A percentile compares a stretch with the other conserved stretches of the same genome.
phyloP scores from a whole-genome alignment of 768 basidiomycete genomes.

The Tricholoma matsutake region DNA sequence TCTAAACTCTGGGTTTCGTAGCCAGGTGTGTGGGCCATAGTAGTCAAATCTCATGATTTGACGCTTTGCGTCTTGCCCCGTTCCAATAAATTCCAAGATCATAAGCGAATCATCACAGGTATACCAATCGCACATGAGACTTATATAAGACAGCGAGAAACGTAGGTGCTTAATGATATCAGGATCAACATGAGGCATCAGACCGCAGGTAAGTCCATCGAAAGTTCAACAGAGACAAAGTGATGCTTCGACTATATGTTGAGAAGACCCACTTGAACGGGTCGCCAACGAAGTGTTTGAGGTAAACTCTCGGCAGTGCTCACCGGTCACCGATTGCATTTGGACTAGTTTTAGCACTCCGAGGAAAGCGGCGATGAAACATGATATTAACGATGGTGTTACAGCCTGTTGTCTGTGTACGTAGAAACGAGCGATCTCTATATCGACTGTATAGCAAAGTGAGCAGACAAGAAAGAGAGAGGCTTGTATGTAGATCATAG shows the following conservation, averaged over 20 bases:
- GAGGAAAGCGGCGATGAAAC: not conserved
- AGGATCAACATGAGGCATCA: constrained; percentile 14
- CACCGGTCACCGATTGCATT: not conserved
- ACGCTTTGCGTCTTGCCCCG: not conserved
- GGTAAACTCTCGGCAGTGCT: not conserved
- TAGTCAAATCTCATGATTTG: not conserved
- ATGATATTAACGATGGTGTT: not conserved
- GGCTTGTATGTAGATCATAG: constrained; percentile 4
- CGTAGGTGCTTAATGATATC: not conserved
- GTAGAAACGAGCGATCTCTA: not conserved
- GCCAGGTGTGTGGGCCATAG: not conserved
- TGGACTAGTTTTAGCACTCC: not conserved
- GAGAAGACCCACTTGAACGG: not conserved
- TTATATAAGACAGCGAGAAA: not conserved
- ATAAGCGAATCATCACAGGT: no score
- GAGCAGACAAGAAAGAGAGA: not conserved
- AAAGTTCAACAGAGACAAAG: not conserved
- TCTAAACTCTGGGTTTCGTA: no score
- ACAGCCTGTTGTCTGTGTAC: not conserved
- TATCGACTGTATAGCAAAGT: not conserved
- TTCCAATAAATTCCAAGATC: not conserved
- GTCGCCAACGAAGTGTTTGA: not conserved
- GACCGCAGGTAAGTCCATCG: not conserved
- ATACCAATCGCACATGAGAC: not conserved
- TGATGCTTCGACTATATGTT: not conserved